Base-by-base conservation (phyloP, 2,329 filamentous ascomycete species). In the Botrytis medusae region DNA sequence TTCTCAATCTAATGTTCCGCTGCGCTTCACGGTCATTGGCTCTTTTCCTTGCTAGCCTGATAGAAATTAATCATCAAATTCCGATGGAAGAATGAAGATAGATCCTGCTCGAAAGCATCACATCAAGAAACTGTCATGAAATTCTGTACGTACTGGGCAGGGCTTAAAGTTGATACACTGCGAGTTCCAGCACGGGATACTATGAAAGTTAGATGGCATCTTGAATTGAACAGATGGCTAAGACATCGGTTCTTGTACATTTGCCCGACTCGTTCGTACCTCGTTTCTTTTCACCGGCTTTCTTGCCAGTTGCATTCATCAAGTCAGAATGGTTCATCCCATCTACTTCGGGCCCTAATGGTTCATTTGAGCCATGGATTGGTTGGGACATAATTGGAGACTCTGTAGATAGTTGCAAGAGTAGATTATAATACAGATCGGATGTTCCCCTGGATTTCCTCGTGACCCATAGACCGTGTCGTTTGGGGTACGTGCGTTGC, bases 1-100 rank as follows among this genome's bases (percentile, higher is more conserved):
- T 73, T 71, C 68, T 71, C 29, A 40, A 42, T 42, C 64, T 62
- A 9, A 74, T 97, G 60, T 93, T 93, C 68, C 94, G 89, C 83
- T 97, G 94, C 60, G 94, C 94, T 83, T 97, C 93, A 75, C 94
- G 89, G 82, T 97, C 94, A 84, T 97, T 97, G 80, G 93, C 93
- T 76, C 94, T 88, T 85, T 97, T 97, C 81, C 94, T 91, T 48
- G 92, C 93, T 73, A 97, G 88, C 83, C 97, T 94, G 76, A 93
- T 92, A 22, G 93, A 92, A 32, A 93, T 97, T 80, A 42, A 32
- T 97, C 80, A 64, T n/a, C 16, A 54, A 22, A 54, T 18, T 48
- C 25, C n/a, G 32, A 10, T 44, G 32, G 22, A 34, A 25, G 34
- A n/a, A 20, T 44, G 5, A 34, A 29, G 40, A 9, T 34, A 44